These are phyloP conservation scores for Trichophyton mentagrophytes DNA, from an alignment of 2,329 filamentous ascomycete species.

Conservation along the genomic window DNA sequence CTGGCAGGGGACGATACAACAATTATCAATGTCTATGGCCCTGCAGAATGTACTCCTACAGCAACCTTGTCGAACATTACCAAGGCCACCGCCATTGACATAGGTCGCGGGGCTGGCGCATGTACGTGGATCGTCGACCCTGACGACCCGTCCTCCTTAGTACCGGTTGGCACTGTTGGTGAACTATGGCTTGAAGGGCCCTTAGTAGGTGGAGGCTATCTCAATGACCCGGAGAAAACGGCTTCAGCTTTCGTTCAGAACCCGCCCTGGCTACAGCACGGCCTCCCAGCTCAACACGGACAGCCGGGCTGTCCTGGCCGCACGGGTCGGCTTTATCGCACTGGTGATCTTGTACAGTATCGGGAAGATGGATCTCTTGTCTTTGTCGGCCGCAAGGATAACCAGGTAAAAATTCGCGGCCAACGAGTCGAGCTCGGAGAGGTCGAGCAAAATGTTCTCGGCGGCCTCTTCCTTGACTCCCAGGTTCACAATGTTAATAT, in stretches of 20 bases:
- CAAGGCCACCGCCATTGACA: constrained; percentile 14
- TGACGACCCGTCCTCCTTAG: constrained; percentile 12
- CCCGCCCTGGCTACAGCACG: constrained; percentile 12
- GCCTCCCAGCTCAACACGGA: background rate
- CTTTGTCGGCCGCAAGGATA: constrained; percentile 19
- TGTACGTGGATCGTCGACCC: constrained; percentile 17
- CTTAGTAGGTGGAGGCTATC: constrained; percentile 26
- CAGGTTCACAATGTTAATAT: background rate
- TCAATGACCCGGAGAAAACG: constrained; percentile 17
- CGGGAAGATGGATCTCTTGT: constrained; percentile 11
- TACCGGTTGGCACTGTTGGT: constrained; percentile 27
- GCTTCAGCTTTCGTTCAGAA: constrained; percentile 13
- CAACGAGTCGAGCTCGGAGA: constrained; percentile 75
- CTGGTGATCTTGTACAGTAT: constrained; percentile 17
- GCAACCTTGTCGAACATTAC: constrained; percentile 25
- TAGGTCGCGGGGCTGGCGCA: constrained; percentile 10
- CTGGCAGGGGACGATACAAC: constrained; percentile 21
- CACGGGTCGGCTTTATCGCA: constrained; percentile 13
- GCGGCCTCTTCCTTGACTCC: background rate
- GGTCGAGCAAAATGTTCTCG: constrained; percentile 43
- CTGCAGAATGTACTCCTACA: constrained; percentile 32
- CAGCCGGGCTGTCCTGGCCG: background rate
- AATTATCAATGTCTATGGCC: constrained; percentile 35
- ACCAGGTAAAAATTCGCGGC: constrained; percentile 70
- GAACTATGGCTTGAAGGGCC: constrained; percentile 31